These are phyloP conservation scores for Microthlaspi erraticum DNA, from an alignment of 345 rosid genomes.

Conservation along the genomic window DNA sequence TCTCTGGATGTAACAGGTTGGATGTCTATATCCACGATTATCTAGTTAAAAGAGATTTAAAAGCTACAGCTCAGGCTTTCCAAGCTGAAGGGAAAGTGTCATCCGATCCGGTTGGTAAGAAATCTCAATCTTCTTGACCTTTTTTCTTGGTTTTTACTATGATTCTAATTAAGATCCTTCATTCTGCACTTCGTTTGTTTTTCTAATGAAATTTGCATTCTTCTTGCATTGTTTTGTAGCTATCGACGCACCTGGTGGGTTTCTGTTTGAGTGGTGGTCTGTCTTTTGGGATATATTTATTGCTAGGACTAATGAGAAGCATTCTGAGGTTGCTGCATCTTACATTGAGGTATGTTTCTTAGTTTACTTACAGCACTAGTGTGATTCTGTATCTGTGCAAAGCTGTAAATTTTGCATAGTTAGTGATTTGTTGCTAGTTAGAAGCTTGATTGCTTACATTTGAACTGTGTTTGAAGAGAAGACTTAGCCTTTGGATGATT, in stretches of 20 bases:
- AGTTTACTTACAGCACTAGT: slow-evolving; percentile 16
- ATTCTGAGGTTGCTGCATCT: slow-evolving; percentile 98
- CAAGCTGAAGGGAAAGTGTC: slow-evolving; percentile 98
- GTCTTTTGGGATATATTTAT: slow-evolving; percentile 99
- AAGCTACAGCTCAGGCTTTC: slow-evolving; percentile 98
- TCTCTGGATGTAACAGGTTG: slow-evolving; percentile 59
- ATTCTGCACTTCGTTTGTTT: neutral
- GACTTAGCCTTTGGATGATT: neutral
- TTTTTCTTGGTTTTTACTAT: neutral
- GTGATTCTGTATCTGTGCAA: slow-evolving; percentile 17
- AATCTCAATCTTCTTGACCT: slow-evolving; percentile 30
- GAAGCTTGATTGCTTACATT: slow-evolving; percentile 16
- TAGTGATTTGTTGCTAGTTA: slow-evolving; percentile 18
- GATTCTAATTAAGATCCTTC: slow-evolving; percentile 1
- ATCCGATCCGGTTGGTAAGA: slow-evolving; percentile 95
- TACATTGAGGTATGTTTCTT: slow-evolving; percentile 78
- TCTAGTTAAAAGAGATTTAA: slow-evolving; percentile 89
- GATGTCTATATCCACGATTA: slow-evolving; percentile 99
- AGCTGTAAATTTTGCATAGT: slow-evolving; percentile 15
- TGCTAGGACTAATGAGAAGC: slow-evolving; percentile 98
- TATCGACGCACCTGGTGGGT: slow-evolving; percentile 98
- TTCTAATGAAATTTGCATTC: slow-evolving; percentile 6
- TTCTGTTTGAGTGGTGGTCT: slow-evolving; percentile 99
- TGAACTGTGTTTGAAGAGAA: neutral
- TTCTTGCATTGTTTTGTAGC: slow-evolving; percentile 57